Base-by-base conservation (phyloP, 75 land plant species). In the Larix kaempferi region DNA sequence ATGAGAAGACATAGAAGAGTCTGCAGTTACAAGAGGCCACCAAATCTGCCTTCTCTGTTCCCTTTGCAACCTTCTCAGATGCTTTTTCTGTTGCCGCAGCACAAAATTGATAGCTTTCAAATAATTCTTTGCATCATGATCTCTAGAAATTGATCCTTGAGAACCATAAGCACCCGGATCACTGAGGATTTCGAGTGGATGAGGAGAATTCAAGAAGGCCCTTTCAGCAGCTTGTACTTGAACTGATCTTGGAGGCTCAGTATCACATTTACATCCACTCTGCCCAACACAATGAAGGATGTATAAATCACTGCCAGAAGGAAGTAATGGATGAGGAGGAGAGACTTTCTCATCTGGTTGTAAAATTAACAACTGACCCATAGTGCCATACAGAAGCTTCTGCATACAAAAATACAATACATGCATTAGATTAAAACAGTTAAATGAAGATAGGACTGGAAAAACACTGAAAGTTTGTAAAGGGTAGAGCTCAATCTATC, bases 91-190 rank as follows among this genome's bases (percentile, higher is more conserved):
- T 58, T 78, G 81, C 59, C 80, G 65, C 8, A 88, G 64, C 57
- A 89, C 77, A 7, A 71, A 84, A 65, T 82, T 85, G 29, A 93
- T 55, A 5, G 88, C 90, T 77, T 83, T 91, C 39, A 85, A 52
- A 76, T 93, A 93, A 77, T 83, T 88, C 71, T 84, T 78, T 14
- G 92, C 86, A 62, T 93, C 94, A 62, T 93, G 96, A 86, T 93
- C 89, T 37, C 94, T 83, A 0, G 85, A 81, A 21, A 93, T 91
- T 29, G 96, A 78, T 5, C 94, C 96, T 33, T 88, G 92, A 5
- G 90, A 79, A 5, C 94, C 92, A 59, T 93, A 93, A 37, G 96
- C 94, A 26, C 79, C 76, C 5, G 82, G 90, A 54, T 93, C 92
- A 57, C 87, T 89, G 26, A 93, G 77, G 6, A 83, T 91, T 71